These are phyloP conservation scores for Aspergillus aculeatinus DNA, from an alignment of 2,329 filamentous ascomycete genomes.

Conservation along the genomic window DNA sequence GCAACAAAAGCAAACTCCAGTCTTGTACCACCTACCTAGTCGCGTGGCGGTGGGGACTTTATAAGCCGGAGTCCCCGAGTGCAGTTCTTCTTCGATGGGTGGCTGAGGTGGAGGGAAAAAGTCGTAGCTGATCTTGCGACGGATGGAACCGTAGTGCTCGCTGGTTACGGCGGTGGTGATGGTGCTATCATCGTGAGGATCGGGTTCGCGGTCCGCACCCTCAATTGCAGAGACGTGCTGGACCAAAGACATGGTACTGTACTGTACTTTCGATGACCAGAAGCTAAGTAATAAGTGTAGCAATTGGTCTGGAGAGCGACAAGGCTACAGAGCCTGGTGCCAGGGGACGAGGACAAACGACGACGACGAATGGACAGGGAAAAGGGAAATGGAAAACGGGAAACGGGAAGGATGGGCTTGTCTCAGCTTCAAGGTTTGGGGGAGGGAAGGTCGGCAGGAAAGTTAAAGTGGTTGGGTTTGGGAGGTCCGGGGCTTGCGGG, in stretches of 20 bases:
- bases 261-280: background rate
- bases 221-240: conserved; percentile 54
- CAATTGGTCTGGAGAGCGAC: background rate
- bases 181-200: conserved; percentile 21
- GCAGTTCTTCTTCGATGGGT: conserved; percentile 35
- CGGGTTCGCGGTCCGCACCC: conserved; percentile 47
- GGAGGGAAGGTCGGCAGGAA: background rate
- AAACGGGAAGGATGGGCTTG: background rate
- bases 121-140: conserved; percentile 40
- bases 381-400: background rate
- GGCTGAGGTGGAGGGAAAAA: conserved; percentile 43
- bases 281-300: background rate
- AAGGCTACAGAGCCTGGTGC: background rate
- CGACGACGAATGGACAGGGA: background rate
- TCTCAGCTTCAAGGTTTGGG: too few species aligned
- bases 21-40: conserved; percentile 27
- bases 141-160: conserved; percentile 18
- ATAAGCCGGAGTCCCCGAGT: conserved; percentile 49
- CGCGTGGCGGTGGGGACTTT: conserved; percentile 45
- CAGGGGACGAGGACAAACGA: background rate
- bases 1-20: background rate
- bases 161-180: conserved; percentile 7
- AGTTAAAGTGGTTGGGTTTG: background rate
- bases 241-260: conserved; percentile 49
- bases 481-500: background rate